Base-by-base conservation (phyloP, 305 asterid genomes). In the Galium porrigens region DNA sequence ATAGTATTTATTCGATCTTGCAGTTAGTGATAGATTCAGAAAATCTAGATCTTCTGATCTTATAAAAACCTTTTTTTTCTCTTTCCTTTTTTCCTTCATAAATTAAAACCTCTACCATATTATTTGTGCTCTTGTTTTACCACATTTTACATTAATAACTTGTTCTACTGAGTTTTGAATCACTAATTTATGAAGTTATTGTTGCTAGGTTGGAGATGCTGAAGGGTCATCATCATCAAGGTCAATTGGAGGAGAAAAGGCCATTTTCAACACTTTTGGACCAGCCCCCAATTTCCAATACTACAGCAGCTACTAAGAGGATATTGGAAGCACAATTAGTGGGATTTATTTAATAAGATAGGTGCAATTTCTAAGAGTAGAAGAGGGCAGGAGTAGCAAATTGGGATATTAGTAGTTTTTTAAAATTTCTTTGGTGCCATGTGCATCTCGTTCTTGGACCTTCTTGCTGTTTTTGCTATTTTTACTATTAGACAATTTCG, bases 131-230 rank as follows among this genome's bases (percentile, higher is more conserved):
- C 42, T 6, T 36, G 11, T 36, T 7, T 36, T 36, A 6, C 11
- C 42, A 36, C 42, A 36, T 36, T 36, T 2, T 36, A 36, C 10
- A 6, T 36, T 2, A 36, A 8, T 36, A 36, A 6, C 0, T 36
- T 36, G 42, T 7, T 1, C 42, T 10, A 36, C 25, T 12, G 5
- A 6, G 15, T 0, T 14, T 41, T 18, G 1, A 27, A 27, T 5
- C 36, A 27, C 48, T 62, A 14, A 25, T 42, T 39, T 7, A 62
- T 62, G 56, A 27, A 27, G 37, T 75, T 67, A 27, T 27, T 27
- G 2, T 59, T 32, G 85, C 81, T 1, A 81, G 89, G 59, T 74
- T 3, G 85, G 85, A 63, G 83, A 75, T 37, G 81, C 74, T 7
- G 84, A 74, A 68, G 51, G 70, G 27, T 74, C 70, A 14, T 62